A percentile compares a stretch with the other conserved stretches of the same genome.
Evolutionary conservation across 768 basidiomycete species (phyloP).

Genomic region (Omphalotus guepiniiformis): DNA sequence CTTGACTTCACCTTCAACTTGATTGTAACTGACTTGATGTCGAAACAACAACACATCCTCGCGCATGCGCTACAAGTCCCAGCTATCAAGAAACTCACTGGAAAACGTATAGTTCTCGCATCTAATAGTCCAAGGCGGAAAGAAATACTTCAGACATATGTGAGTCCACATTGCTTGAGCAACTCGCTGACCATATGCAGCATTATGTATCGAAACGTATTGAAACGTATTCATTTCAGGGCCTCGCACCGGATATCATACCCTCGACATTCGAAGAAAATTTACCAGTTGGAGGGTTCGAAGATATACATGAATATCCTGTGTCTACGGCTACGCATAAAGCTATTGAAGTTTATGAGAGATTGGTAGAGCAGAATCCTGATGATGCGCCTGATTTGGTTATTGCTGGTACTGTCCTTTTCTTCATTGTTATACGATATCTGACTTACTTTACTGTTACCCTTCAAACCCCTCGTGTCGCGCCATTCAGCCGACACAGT

Average conservation of each 20-base stretch:
- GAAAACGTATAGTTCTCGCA: constrained; percentile 80
- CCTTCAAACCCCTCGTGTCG: not conserved
- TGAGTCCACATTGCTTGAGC: constrained; percentile 47
- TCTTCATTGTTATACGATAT: not conserved
- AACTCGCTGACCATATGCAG: too few species aligned
- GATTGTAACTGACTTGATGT: not conserved
- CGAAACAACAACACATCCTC: constrained; percentile 46
- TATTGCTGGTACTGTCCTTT: constrained; percentile 53
- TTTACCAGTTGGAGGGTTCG: constrained; percentile 61
- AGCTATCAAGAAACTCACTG: constrained; percentile 58
- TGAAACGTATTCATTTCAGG: constrained; percentile 17
- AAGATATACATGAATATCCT: constrained; percentile 69
- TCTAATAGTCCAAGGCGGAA: constrained; percentile 83
- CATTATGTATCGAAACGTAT: too few species aligned
- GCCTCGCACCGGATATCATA: constrained; percentile 61
- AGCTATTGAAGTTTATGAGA: constrained; percentile 83
- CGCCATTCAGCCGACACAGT: constrained; percentile 80
- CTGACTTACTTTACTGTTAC: too few species aligned
- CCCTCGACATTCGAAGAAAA: constrained; percentile 82
- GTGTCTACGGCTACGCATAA: constrained; percentile 74
- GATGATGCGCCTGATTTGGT: constrained; percentile 78
- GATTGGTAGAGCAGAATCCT: constrained; percentile 64
- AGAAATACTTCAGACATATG: constrained; percentile 76
- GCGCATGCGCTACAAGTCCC: constrained; percentile 61
- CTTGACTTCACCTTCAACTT: not conserved